A percentile compares a stretch with the other conserved stretches of the same genome.
phyloP scores from a whole-genome alignment of 768 basidiomycete genomes.

The Suillus hirtellus region DNA sequence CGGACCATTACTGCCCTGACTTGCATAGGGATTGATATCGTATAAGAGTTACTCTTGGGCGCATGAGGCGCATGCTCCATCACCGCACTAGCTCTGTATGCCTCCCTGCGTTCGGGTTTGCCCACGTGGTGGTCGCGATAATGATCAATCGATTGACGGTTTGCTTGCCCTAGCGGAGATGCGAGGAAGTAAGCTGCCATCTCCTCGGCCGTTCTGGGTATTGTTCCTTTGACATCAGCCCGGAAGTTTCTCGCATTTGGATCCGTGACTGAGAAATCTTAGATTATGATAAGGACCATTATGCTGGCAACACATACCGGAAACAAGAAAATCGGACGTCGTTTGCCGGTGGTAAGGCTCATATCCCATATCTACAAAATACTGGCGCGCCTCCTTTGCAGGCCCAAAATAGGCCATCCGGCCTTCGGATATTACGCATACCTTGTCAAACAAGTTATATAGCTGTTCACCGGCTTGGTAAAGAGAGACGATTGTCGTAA shows the following conservation, averaged over 20 bases:
- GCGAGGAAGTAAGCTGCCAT: slow-evolving; percentile 51
- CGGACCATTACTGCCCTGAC: slow-evolving; percentile 47
- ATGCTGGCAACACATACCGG: slow-evolving; percentile 6
- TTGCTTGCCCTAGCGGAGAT: slow-evolving; percentile 41
- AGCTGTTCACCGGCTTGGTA: slow-evolving; percentile 85
- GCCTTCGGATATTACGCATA: slow-evolving; percentile 79
- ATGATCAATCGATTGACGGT: slow-evolving; percentile 47
- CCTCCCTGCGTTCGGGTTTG: slow-evolving; percentile 39
- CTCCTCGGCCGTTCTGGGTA: slow-evolving; percentile 51
- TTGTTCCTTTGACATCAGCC: slow-evolving; percentile 20
- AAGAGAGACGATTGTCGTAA: slow-evolving; percentile 71
- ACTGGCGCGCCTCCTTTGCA: slow-evolving; percentile 67
- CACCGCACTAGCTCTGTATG: slow-evolving; percentile 50
- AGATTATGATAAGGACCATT: not conserved
- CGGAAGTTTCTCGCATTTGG: slow-evolving; percentile 58
- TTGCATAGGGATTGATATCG: slow-evolving; percentile 50
- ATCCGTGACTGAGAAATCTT: slow-evolving; percentile 49
- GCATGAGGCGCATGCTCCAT: slow-evolving; percentile 54
- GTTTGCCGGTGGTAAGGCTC: slow-evolving; percentile 58
- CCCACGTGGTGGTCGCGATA: slow-evolving; percentile 50
- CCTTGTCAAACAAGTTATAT: slow-evolving; percentile 83
- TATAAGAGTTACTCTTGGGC: slow-evolving; percentile 46
- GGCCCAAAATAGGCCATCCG: slow-evolving; percentile 83
- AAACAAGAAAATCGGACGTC: slow-evolving; percentile 61
- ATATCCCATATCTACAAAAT: slow-evolving; percentile 71